Base-by-base conservation (phyloP, 805 yeast species). In the Kodamaea fukazawae region DNA sequence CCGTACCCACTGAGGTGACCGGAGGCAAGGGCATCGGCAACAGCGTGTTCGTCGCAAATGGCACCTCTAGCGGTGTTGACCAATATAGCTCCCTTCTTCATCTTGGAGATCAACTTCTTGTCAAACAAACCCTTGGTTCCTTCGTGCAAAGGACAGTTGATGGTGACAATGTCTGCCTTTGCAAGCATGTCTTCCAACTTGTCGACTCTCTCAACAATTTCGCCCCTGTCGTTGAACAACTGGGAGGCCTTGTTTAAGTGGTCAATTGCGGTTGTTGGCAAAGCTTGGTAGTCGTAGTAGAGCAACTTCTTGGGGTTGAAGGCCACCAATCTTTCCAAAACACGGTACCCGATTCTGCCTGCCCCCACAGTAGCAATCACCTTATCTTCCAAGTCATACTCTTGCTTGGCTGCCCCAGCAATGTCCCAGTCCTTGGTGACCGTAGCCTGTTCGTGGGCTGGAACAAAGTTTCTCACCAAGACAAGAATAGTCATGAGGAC, bases 1-100 rank as follows among this genome's bases (percentile, higher is more conserved):
- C 89, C 93, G 58, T 84, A 85, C 38, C 90, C 91, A 53, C 83
- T 70, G 34, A 84, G 58, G 52, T 81, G 81, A 36, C 93, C 93
- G 29, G 78, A 64, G 41, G 70, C 57, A 27, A 84, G 75, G 1
- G 91, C 90, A n/a, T 71, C 88, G 0, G 87, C 89, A 47, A 85
- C 84, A 50, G 81, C 93, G 55, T 83, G 73, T 36, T 77, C 82
- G 41, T 73, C 79, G 57, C 84, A 74, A 50, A 85, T 85, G 31
- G 90, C 91, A 44, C 91, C 93, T 29, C 50, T 34, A 4, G 50
- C 50, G 10, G 50, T 46, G 32, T 46, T 46, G 40, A 46, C 48
- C 32, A 46, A 32, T 17, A 37, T 39, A 7, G 47, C 34, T 2
- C 50, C 50, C 30, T 46, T 41, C 38, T 44, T 44, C 48, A 44